These are phyloP conservation scores for Malassezia pachydermatis DNA, from an alignment of 1,284 basidiomycete genomes.

Conservation along the genomic window DNA sequence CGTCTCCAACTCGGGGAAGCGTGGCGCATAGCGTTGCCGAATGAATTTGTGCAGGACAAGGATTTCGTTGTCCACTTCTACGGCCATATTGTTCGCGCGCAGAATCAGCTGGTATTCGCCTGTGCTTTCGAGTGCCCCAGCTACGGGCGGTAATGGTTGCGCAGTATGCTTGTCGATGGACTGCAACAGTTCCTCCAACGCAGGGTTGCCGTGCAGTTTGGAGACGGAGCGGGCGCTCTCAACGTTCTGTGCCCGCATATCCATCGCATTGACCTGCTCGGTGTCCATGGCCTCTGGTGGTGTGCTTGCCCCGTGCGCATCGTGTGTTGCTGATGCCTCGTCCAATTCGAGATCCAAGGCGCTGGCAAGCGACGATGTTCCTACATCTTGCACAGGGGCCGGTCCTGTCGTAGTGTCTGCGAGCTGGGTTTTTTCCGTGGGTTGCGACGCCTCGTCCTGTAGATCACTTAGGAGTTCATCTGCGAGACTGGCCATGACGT, in stretches of 20 bases:
- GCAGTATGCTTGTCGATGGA: constrained; percentile 76
- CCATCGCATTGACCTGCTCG: constrained; percentile 84
- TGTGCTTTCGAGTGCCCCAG: constrained; percentile 71
- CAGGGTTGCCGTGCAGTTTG: constrained; percentile 72
- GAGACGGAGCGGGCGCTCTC: constrained; percentile 77
- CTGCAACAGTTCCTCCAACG: constrained; percentile 69
- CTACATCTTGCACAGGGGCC: constrained; percentile 16
- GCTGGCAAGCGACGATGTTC: constrained; percentile 8
- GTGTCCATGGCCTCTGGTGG: constrained; percentile 87
- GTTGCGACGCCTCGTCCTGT: constrained; percentile 42
- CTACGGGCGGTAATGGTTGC: constrained; percentile 63
- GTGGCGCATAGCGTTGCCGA: constrained; percentile 87
- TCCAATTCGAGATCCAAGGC: too few relatives aligned
- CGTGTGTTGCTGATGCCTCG: too few relatives aligned
- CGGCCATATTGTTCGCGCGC: constrained; percentile 90
- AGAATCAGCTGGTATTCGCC: constrained; percentile 95
- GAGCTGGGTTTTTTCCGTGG: too few relatives aligned
- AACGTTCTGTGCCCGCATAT: constrained; percentile 67
- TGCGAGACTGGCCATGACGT: constrained; percentile 54
- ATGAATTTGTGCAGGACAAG: constrained; percentile 98
- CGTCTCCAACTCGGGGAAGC: constrained; percentile 94
- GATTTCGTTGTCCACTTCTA: constrained; percentile 97
- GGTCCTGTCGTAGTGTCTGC: constrained; percentile 15
- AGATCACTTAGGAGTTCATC: constrained; percentile 81
- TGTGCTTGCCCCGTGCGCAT: constrained; percentile 1